These are phyloP conservation scores for Porodaedalea pini DNA, from an alignment of 1,284 basidiomycete species.

Conservation along the genomic window DNA sequence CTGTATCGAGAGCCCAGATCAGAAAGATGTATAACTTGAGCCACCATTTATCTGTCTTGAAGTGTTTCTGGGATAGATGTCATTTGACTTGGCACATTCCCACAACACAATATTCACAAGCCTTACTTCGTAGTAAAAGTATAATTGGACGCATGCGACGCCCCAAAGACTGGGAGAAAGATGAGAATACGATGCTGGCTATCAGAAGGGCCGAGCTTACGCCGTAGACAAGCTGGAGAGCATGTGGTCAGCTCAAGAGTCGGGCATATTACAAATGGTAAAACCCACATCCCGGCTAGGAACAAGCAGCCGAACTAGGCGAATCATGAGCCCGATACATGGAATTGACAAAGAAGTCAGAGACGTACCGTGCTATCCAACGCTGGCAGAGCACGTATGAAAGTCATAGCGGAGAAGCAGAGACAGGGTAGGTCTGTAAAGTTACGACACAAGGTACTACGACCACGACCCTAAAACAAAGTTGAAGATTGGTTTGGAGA, in stretches of 20 bases:
- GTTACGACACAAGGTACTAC: neutral
- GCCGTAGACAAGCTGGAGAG: neutral
- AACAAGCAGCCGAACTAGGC: neutral
- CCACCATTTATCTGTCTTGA: constrained; percentile 3
- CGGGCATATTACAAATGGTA: neutral
- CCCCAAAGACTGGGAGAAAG: constrained; percentile 14
- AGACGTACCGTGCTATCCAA: neutral
- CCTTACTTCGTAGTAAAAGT: constrained; percentile 14
- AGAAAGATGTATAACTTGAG: constrained; percentile 5
- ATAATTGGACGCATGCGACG: constrained; percentile 8
- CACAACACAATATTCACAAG: neutral
- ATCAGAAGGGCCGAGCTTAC: neutral
- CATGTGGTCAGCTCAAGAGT: neutral
- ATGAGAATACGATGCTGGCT: neutral
- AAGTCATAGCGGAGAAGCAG: neutral
- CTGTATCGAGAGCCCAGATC: constrained; percentile 12
- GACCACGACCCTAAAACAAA: too few species aligned
- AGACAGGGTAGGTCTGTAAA: neutral
- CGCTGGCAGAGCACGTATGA: neutral
- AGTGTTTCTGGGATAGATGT: constrained; percentile 4
- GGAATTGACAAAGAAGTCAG: neutral
- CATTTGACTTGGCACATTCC: neutral
- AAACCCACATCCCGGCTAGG: neutral
- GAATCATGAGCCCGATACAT: neutral
- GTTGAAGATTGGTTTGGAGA: too few species aligned